These are phyloP conservation scores for Micractinium conductrix DNA, from an alignment of 139 green algal species.

Conservation along the genomic window DNA sequence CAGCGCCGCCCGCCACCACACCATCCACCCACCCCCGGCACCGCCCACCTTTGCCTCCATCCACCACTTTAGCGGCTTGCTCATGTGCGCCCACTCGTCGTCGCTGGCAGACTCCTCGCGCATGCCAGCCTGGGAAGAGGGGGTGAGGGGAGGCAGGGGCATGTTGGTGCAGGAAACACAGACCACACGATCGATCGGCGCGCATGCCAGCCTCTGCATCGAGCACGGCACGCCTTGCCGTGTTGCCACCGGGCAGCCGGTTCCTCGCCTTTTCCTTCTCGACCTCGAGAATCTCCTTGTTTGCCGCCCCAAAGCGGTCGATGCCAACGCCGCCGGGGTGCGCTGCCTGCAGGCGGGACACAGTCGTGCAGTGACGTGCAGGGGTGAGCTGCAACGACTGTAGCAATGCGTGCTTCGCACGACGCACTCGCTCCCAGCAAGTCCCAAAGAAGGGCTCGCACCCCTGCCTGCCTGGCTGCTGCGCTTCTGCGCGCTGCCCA, in stretches of 20 bases:
- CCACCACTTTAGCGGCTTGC: conserved; percentile 18
- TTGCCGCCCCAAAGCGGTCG: background rate
- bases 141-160: background rate
- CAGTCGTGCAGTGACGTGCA: background rate
- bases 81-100: conserved; percentile 32
- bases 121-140: background rate
- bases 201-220: background rate
- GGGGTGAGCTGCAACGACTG: no score
- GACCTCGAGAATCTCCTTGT: conserved; percentile 8
- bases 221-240: background rate
- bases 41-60: conserved; percentile 25
- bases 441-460: no score
- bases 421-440: no score
- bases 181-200: no score
- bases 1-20: no score
- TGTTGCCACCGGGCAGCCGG: background rate
- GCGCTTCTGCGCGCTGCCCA: conserved; percentile 8
- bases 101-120: background rate
- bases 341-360: background rate
- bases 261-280: background rate
- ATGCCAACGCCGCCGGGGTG: background rate
- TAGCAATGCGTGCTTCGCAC: no score
- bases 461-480: background rate
- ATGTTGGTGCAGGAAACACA: background rate
- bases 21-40: no score